Percentiles rank a stretch among this genome's conserved stretches.
Evolutionary conservation across 2,329 filamentous ascomycete species (phyloP).

Genomic region (Escovopsis weberi): DNA sequence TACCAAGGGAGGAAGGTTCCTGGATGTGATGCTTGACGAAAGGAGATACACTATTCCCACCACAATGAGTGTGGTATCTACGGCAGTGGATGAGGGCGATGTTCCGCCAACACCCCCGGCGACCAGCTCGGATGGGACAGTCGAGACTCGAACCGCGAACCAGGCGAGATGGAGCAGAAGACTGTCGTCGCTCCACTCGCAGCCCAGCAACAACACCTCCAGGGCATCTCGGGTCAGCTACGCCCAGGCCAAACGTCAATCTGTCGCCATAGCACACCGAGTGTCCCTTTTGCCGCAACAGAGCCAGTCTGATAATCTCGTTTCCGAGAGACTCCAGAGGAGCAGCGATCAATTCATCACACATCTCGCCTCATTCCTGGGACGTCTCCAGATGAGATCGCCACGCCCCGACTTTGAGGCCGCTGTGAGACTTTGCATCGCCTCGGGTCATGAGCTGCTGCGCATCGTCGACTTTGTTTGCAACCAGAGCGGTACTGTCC

Average conservation of each 20-base stretch:
- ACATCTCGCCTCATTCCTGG: slow-evolving; percentile 85
- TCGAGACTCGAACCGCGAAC: slow-evolving; percentile 14
- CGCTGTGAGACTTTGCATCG: slow-evolving; percentile 71
- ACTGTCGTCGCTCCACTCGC: slow-evolving; percentile 30
- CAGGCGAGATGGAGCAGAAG: slow-evolving; percentile 27
- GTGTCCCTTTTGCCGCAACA: slow-evolving; percentile 53
- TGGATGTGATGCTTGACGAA: slow-evolving; percentile 69
- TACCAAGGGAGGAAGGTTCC: slow-evolving; percentile 76
- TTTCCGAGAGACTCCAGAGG: slow-evolving; percentile 65
- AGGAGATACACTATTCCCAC: slow-evolving; percentile 33
- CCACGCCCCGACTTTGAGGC: slow-evolving; percentile 70
- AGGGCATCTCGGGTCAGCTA: slow-evolving; percentile 20
- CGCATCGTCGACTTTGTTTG: slow-evolving; percentile 71
- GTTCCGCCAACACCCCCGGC: slow-evolving; percentile 48
- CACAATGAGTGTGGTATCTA: slow-evolving; percentile 45
- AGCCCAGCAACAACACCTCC: slow-evolving; percentile 16
- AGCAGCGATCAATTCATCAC: slow-evolving; percentile 84
- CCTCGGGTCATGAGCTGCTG: slow-evolving; percentile 66
- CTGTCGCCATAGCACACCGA: slow-evolving; percentile 51
- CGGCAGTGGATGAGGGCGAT: slow-evolving; percentile 41
- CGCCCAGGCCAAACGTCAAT: slow-evolving; percentile 30
- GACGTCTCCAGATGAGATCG: slow-evolving; percentile 79
- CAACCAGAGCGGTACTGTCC: slow-evolving; percentile 56
- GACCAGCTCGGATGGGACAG: slow-evolving; percentile 28
- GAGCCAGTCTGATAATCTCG: slow-evolving; percentile 55